These are phyloP conservation scores for Aegilops tauschii DNA, from an alignment of 176 grass and related monocot species.

Conservation along the genomic window DNA sequence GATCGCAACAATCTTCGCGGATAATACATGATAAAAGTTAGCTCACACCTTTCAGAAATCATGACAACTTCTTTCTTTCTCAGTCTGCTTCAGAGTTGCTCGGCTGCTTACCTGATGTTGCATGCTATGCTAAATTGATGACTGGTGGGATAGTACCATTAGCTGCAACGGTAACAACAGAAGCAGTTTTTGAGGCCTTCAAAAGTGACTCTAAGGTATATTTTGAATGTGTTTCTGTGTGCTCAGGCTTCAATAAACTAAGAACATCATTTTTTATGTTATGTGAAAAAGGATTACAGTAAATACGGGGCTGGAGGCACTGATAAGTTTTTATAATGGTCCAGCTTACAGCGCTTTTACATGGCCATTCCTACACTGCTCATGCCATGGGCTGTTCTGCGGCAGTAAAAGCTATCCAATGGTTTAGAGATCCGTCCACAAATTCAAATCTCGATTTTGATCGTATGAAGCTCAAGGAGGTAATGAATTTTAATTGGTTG, in stretches of 20 bases:
- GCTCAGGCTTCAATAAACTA: background rate
- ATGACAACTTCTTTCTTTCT: conserved; percentile 30
- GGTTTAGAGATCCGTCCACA: conserved; percentile 74
- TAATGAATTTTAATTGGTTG: conserved; percentile 31
- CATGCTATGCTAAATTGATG: conserved; percentile 97
- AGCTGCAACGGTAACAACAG: conserved; percentile 73
- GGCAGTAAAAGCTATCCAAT: conserved; percentile 80
- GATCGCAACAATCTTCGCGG: background rate
- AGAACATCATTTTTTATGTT: background rate
- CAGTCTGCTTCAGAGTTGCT: conserved; percentile 81
- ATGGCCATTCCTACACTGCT: conserved; percentile 93
- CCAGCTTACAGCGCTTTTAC: conserved; percentile 85
- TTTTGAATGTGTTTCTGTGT: conserved; percentile 13
- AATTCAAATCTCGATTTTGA: conserved; percentile 72
- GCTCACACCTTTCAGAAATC: background rate
- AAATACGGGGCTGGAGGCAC: background rate
- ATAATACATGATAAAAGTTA: background rate
- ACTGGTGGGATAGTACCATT: conserved; percentile 84
- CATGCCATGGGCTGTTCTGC: conserved; percentile 85
- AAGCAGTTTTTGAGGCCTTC: conserved; percentile 86
- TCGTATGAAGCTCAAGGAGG: conserved; percentile 68
- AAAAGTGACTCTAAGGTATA: conserved; percentile 79
- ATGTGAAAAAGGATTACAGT: background rate
- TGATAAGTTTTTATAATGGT: conserved; percentile 18
- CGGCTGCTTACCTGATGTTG: conserved; percentile 78